These are phyloP conservation scores for Colletotrichum costaricense DNA, from an alignment of 2,329 filamentous ascomycete species.

Conservation along the genomic window DNA sequence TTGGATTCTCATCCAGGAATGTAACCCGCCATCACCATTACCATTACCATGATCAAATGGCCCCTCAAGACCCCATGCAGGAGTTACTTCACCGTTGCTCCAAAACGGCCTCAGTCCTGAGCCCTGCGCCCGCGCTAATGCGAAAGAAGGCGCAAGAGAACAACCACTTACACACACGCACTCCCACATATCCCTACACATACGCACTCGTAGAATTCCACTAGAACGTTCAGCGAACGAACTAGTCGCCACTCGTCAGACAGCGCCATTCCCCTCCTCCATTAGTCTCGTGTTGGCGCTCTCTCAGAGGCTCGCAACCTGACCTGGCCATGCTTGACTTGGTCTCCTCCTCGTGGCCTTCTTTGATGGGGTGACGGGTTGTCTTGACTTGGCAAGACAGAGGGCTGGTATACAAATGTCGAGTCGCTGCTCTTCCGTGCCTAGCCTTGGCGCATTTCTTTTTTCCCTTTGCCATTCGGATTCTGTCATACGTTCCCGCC, in stretches of 20 bases:
- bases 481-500: background rate
- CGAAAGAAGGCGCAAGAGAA: conserved; percentile 15
- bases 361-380: background rate
- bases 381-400: background rate
- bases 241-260: conserved; percentile 24
- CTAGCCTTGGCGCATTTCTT: background rate
- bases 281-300: conserved; percentile 4
- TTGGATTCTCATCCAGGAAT: background rate
- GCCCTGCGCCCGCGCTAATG: conserved; percentile 36
- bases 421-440: background rate
- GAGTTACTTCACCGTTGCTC: conserved; percentile 3
- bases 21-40: background rate
- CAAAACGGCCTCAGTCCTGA: conserved; percentile 20
- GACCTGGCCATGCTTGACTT: background rate
- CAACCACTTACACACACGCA: background rate
- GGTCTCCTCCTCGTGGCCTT: background rate
- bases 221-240: background rate
- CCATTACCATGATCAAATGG: background rate
- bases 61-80: background rate
- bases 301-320: conserved; percentile 4
- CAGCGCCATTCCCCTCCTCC: background rate
- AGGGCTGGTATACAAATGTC: conserved; percentile 16
- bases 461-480: background rate
- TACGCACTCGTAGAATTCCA: background rate
- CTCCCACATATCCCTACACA: background rate